These are phyloP conservation scores for Beauveria bassiana DNA, from an alignment of 2,329 filamentous ascomycete genomes.

Conservation along the genomic window DNA sequence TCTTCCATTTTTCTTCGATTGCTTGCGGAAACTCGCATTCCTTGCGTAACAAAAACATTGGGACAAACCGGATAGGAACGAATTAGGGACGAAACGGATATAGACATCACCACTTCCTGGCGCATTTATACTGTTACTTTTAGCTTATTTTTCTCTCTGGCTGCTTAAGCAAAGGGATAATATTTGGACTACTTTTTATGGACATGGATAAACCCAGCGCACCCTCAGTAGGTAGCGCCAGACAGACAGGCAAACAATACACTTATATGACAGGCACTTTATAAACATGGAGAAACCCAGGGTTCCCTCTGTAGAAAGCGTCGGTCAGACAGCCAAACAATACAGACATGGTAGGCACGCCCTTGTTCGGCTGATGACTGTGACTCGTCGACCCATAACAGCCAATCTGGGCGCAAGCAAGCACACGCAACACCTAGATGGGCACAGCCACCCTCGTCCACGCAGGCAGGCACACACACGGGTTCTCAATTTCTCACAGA, in stretches of 20 bases:
- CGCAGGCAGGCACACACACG: neutral
- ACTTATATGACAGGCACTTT: neutral
- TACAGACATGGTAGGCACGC: neutral
- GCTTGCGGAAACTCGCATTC: neutral
- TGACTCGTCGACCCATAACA: neutral
- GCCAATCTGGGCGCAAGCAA: neutral
- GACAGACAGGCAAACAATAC: neutral
- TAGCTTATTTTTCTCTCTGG: constrained; percentile 1
- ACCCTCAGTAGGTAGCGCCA: neutral
- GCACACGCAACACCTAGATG: neutral
- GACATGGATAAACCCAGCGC: neutral
- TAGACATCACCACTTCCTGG: constrained; percentile 17
- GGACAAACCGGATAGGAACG: constrained; percentile 1
- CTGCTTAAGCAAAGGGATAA: constrained; percentile 4
- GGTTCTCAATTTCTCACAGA: neutral
- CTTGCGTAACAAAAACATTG: neutral
- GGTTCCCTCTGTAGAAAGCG: no score
- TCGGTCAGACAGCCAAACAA: no score
- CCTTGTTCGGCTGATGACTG: neutral
- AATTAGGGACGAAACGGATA: constrained; percentile 10
- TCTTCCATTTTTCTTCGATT: neutral
- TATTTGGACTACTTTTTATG: constrained; percentile 18
- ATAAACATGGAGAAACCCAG: no score
- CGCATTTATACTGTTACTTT: constrained; percentile 11
- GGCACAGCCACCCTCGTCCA: neutral